Conservation (phyloP, 106 monocot species). For the Acanthochlamys bracteata region DNA sequence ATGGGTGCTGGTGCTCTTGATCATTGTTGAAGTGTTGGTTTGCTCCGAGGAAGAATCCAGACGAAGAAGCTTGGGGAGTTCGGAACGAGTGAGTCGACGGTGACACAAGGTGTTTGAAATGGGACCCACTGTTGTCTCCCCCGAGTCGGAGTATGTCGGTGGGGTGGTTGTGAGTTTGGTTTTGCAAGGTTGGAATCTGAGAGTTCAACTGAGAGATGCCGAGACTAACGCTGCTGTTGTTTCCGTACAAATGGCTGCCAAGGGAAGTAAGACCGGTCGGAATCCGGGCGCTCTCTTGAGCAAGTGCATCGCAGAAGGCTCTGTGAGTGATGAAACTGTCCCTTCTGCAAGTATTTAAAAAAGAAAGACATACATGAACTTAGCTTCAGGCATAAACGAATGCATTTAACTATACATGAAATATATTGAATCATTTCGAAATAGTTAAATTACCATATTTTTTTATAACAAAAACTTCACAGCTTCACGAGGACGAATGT, state of each 20-base stretch:
- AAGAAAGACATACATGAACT: not conserved
- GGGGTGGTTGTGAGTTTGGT: constrained; percentile 33
- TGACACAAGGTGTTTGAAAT: constrained; percentile 50
- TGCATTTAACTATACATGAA: too few relatives aligned
- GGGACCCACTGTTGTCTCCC: constrained; percentile 18
- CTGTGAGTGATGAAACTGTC: constrained; percentile 98
- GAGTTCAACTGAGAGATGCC: constrained; percentile 43
- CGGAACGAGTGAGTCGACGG: constrained; percentile 34
- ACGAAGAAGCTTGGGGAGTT: constrained; percentile 25
- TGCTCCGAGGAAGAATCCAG: constrained; percentile 35
- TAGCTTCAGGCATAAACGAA: not conserved
- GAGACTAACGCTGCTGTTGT: constrained; percentile 32
- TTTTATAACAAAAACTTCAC: too few relatives aligned
- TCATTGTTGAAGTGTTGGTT: constrained; percentile 36
- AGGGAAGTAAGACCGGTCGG: constrained; percentile 34
- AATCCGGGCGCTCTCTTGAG: constrained; percentile 70
- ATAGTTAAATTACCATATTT: too few relatives aligned
- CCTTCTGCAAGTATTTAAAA: constrained; percentile 30
- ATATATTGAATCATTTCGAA: too few relatives aligned
- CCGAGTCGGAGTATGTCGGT: constrained; percentile 46
- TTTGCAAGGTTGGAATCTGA: constrained; percentile 42
- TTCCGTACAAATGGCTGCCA: constrained; percentile 52
- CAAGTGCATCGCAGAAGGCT: constrained; percentile 90
- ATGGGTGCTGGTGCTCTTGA: constrained; percentile 17
- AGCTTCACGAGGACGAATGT: too few relatives aligned